Evolutionary conservation across 176 grass and related monocot species (phyloP), one percentile per base, ranked within the genome.

Genomic region (Poa annua): DNA sequence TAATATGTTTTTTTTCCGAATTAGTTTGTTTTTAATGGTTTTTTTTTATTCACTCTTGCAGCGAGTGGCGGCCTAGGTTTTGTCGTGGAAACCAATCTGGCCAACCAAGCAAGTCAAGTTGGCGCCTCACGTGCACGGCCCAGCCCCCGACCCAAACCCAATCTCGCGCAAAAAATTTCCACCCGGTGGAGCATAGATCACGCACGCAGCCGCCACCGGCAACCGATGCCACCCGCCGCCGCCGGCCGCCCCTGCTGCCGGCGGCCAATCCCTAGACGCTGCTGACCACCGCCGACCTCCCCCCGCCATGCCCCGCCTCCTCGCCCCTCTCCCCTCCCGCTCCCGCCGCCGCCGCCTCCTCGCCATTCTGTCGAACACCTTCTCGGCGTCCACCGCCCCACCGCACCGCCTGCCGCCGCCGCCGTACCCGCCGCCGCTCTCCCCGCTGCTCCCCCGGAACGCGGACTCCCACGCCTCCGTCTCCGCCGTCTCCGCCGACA

Each of bases 281-380:
- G 24, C 67, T 86, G 64, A 82, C 4, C 66, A 0, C 71, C 16
- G 3, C 62, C 68, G 2, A 20, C 22, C 5, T n/a, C 17, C 3
- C n/a, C 80, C 33, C 11, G 24, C 73, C 74, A 90, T 86, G 84
- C 88, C 66, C 68, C 74, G 66, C 47, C 79, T 74, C 67, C 67
- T 82, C 20, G 38, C 78, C 19, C 87, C 41, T 7, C 80, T 80
- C 34, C 47, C 49, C 19, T 20, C 41, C 72, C 82, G 47, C 71
- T 66, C 78, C 65, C 71, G 63, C 44, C 70, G 26, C 48, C 79
- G 72, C 39, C 73, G 74, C 75, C 83, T 86, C 32, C 19, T 84
- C 55, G 87, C 38, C 79, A 83, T 89, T 88, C 68, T 87, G 24
- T 87, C 79, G 75, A 89, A 80, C 81, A 82, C 79, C 76, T 87